phyloP scores from a whole-genome alignment of 2,329 filamentous ascomycete genomes.

The Microcyclospora pomicola region DNA sequence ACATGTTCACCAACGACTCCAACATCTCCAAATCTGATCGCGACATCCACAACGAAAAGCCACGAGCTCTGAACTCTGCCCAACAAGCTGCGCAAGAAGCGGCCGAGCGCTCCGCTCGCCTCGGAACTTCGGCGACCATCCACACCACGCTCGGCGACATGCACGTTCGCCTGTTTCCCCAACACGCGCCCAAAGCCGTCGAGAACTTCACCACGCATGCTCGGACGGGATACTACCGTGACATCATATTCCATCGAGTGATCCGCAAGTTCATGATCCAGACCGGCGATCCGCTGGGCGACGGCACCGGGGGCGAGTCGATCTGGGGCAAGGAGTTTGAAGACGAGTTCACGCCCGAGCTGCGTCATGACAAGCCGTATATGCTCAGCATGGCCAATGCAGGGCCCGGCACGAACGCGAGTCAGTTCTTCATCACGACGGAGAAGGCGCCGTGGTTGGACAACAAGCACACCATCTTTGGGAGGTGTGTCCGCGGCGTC shows the following conservation, averaged over 20 bases:
- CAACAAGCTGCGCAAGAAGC: conserved; percentile 37
- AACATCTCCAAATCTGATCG: conserved; percentile 70
- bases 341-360: conserved; percentile 70
- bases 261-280: conserved; percentile 99
- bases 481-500: conserved; percentile 73
- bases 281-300: conserved; percentile 70
- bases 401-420: conserved; percentile 86
- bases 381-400: conserved; percentile 97
- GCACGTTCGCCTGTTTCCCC: conserved; percentile 80
- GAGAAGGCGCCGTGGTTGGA: conserved; percentile 96
- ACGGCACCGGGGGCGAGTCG: conserved; percentile 78
- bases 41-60: conserved; percentile 91
- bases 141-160: conserved; percentile 95
- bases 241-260: conserved; percentile 91
- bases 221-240: conserved; percentile 87
- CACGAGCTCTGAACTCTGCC: conserved; percentile 44
- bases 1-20: conserved; percentile 91
- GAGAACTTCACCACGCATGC: conserved; percentile 96
- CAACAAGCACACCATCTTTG: conserved; percentile 92
- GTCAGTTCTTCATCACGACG: conserved; percentile 96
- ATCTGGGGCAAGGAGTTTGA: conserved; percentile 90
- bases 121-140: conserved; percentile 65
- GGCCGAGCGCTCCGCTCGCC: conserved; percentile 51
- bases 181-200: conserved; percentile 83
- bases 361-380: conserved; percentile 92